Base-by-base conservation (phyloP, 345 rosid species). In the Arabis alpina region DNA sequence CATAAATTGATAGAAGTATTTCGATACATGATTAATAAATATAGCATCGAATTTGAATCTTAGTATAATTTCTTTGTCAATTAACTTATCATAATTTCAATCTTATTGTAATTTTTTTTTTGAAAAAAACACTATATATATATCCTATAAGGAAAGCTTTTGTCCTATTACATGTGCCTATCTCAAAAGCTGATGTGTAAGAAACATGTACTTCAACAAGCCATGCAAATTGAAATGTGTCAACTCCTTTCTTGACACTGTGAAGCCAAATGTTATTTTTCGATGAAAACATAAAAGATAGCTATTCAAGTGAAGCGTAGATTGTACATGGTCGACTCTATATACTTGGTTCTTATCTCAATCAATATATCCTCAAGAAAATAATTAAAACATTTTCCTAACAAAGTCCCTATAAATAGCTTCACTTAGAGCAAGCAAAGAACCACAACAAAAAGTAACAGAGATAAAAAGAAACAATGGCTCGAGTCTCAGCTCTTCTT, bases 151-250 rank as follows among this genome's bases (percentile, higher is more conserved):
- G 40, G 40, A 36, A 36, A 36, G 2, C 40, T 36, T 48, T 74
- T 59, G 62, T 66, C 73, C 5, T 52, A 24, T 60, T 57, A 23
- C 53, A 69, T 47, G 52, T 68, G 53, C 70, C 50, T 47, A 68
- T 62, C 54, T 68, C 14, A 30, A 75, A 75, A 68, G 70, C 19
- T 69, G 66, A 76, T 49, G 79, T 76, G 79, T 70, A 70, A 60
- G 71, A 63, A 70, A 54, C 69, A 68, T 75, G 69, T 51, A 68
- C 51, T 9, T 53, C 13, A 61, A 44, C 13, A 61, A 68, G 57
- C 68, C 78, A 74, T 74, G 78, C 78, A 67, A 67, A 67, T 53
- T 60, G 78, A 67, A 67, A 67, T 60, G 64, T 75, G 78, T 68
- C 78, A 39, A 61, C 47, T 53, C 72, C 36, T 10, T 50, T 66